Base-by-base conservation (phyloP, 2,329 filamentous ascomycete genomes). In the Pestalotiopsis sp. region DNA sequence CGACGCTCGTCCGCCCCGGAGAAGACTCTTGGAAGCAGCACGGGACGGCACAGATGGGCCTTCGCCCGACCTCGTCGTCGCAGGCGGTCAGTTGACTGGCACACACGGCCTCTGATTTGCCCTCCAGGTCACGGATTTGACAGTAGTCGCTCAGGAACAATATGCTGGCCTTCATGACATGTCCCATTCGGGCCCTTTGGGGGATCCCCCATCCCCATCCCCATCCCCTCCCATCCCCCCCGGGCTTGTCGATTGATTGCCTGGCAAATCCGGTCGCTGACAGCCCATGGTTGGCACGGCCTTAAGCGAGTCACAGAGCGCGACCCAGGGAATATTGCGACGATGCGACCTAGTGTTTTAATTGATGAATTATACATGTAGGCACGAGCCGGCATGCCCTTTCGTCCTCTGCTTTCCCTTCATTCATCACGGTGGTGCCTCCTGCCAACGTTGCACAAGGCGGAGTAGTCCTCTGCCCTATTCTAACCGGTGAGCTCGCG, bases 351-450 rank as follows among this genome's bases (percentile, higher is more conserved):
- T 59, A 60, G 52, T 60, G 64, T 12, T 65, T 65, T 60, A 66
- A 66, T 49, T 23, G 52, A 61, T 66, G 52, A 66, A 61, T 66
- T 66, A 66, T 66, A 66, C 36, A 52, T 61, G 38, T 66, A 67
- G 59, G 58, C 57, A 45, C 23, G 57, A 39, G 55, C n/a, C 64
- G n/a, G 63, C 49, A 52, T 66, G 27, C 36, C 14, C 52, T 25
- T 49, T 64, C 38, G 38, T 60, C 57, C 20, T 66, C 36, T 23
- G 31, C 31, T 65, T 45, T 23, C 65, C 49, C 57, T 67, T 67
- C 41, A 62, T 63, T 67, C 31, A 58, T 60, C 55, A 60, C 49
- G 64, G 64, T 60, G 64, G 64, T 66, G 64, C 55, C 25, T 39
- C 64, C 39, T 41, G 12, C 52, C 52, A 59, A 25, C 52, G 65